Conservation (phyloP, 2,329 filamentous ascomycete species). For the Claviceps quebecensis region DNA sequence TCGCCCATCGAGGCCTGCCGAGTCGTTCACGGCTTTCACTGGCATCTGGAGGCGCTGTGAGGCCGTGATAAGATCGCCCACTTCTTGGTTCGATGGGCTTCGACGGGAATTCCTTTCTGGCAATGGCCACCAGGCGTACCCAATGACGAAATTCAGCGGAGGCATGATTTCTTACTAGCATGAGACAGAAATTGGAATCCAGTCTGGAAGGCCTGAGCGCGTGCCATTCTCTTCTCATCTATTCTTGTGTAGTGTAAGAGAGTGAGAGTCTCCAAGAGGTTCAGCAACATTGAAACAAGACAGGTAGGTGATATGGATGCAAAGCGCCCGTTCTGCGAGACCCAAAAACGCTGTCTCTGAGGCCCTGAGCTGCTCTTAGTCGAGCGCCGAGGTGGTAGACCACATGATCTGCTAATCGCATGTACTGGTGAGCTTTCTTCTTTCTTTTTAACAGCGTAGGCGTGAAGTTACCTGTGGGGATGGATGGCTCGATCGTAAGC, state of each 20-base stretch:
- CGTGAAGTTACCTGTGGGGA: slow-evolving; percentile 38
- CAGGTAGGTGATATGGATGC: slow-evolving; percentile 34
- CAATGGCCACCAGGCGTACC: too few relatives aligned
- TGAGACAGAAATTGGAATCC: too few relatives aligned
- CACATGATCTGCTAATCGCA: slow-evolving; percentile 37
- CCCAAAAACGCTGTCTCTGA: slow-evolving; percentile 15
- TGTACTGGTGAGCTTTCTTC: slow-evolving; percentile 34
- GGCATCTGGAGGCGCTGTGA: too few relatives aligned
- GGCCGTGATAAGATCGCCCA: too few relatives aligned
- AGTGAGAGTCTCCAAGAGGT: not conserved
- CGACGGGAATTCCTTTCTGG: too few relatives aligned
- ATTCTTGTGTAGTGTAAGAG: not conserved
- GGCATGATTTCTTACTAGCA: too few relatives aligned
- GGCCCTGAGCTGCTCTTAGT: slow-evolving; percentile 22
- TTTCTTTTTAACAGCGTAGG: slow-evolving; percentile 32
- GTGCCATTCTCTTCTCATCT: too few relatives aligned
- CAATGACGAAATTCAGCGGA: too few relatives aligned
- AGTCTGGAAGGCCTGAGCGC: too few relatives aligned
- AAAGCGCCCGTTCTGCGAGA: slow-evolving; percentile 15
- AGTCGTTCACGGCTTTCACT: too few relatives aligned
- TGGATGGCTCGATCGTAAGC: not conserved
- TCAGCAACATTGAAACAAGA: slow-evolving; percentile 17
- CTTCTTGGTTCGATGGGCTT: too few relatives aligned
- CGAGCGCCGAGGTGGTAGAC: slow-evolving; percentile 33
- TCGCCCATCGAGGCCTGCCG: too few relatives aligned